A percentile compares a stretch with the other conserved stretches of the same genome.
Conservation (phyloP, 2,329 filamentous ascomycete genomes). For the Alternaria sp. region DNA sequence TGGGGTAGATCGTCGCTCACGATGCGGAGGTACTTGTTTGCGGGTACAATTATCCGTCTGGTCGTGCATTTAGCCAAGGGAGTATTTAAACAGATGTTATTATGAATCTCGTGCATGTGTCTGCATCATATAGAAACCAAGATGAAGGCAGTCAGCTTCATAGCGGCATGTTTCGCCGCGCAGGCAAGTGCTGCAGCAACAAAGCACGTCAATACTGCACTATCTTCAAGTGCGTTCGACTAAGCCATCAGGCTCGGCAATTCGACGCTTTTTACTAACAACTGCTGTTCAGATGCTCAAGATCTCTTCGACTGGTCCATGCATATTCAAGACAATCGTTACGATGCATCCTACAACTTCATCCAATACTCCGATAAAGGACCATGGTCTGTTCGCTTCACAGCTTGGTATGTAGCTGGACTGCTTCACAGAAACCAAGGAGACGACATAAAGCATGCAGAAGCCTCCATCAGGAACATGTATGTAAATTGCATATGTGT, state of each 20-base stretch:
- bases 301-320: conserved; percentile 29
- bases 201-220: neutral
- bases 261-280: neutral
- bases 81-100: neutral
- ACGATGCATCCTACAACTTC: conserved; percentile 55
- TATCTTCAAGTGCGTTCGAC: neutral
- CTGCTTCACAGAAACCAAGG: conserved; percentile 50
- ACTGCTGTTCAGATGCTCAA: conserved; percentile 10
- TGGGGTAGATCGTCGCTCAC: conserved; percentile 1
- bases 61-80: neutral
- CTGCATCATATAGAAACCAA: neutral
- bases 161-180: neutral
- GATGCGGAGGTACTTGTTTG: conserved; percentile 8
- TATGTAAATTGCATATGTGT: neutral
- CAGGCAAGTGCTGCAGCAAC: neutral
- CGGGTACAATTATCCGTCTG: neutral
- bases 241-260: neutral
- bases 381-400: conserved; percentile 56
- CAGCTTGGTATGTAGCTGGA: conserved; percentile 55
- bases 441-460: conserved; percentile 49
- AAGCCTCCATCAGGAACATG: conserved; percentile 49
- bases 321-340: conserved; percentile 47
- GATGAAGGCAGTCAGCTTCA: neutral
- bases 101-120: neutral
- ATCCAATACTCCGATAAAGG: conserved; percentile 56